Conservation (phyloP, 2,329 filamentous ascomycete genomes). For the Fonsecaea pugnacius region DNA sequence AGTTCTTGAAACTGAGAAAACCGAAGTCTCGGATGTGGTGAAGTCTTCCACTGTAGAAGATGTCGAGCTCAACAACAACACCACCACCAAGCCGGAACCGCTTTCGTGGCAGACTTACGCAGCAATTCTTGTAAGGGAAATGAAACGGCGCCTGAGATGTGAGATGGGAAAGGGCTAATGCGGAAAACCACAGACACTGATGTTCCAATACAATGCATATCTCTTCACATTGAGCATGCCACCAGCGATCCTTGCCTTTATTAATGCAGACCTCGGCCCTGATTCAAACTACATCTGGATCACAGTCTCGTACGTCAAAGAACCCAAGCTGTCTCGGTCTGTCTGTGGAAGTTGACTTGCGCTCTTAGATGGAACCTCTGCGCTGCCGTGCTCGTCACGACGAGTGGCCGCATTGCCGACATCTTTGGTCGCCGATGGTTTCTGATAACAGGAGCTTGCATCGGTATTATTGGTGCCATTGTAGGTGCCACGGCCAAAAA, state of each 20-base stretch:
- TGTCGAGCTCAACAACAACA: too few species aligned
- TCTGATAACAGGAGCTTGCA: constrained; percentile 40
- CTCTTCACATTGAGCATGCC: constrained; percentile 12
- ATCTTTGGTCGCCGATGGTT: constrained; percentile 46
- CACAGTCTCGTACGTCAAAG: constrained; percentile 1
- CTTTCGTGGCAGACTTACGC: too few species aligned
- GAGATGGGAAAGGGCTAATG: too few species aligned
- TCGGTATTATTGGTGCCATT: constrained; percentile 47
- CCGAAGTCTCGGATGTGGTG: too few species aligned
- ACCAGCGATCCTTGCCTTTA: neutral
- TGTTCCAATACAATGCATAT: neutral
- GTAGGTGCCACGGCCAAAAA: constrained; percentile 45
- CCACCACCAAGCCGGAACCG: too few species aligned
- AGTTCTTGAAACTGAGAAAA: too few species aligned
- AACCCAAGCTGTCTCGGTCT: neutral
- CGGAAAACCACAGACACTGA: too few species aligned
- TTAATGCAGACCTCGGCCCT: constrained; percentile 10
- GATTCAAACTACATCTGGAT: constrained; percentile 15
- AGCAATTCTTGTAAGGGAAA: too few species aligned
- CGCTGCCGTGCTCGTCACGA: constrained; percentile 33
- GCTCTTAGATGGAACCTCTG: constrained; percentile 15
- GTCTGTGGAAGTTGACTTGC: neutral
- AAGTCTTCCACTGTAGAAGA: too few species aligned
- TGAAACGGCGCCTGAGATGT: too few species aligned
- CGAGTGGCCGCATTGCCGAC: constrained; percentile 44